Evolutionary conservation across 2,329 filamentous ascomycete genomes (phyloP), one percentile per base, ranked within the genome.

Genomic region (Acrocalymma vagum): DNA sequence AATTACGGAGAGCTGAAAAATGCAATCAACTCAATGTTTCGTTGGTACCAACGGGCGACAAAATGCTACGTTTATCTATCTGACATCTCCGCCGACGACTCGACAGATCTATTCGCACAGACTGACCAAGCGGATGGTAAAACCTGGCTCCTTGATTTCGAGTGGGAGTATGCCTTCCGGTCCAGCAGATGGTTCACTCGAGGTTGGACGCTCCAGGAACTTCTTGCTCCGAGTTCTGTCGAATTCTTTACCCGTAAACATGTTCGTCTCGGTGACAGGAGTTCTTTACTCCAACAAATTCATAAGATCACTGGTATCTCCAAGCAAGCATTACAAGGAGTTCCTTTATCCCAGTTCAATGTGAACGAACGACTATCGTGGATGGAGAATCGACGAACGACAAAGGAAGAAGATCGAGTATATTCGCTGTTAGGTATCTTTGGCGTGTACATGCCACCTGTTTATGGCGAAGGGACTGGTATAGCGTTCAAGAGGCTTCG

Each of bases 191-290:
- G 22, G 7, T 29, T 28, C n/a, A n/a, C 34, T 5, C 34, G 45
- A n/a, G 45, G 45, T 17, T 48, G 42, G 45, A 48, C 45, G 14
- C 31, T 48, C n/a, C n/a, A n/a, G n/a, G n/a, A n/a, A 29, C 46
- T 58, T 26, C 29, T 58, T 20, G 53, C 50, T 20, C 48, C 46
- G 10, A 26, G 18, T 4, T 1, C 18, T 5, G 51, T 59, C 4
- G 24, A 53, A 20, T 59, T 59, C 36, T 59, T 51, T 35, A 48
- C 41, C 2, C n/a, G 3, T n/a, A 38, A 51, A 13, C 34, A 43
- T 14, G 6, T 21, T 1, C 27, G 29, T 24, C 37, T 58, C 29
- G 45, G 53, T 26, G 16, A 41, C 16, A 50, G 34, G 13, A 15
- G 5, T n/a, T 34, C 25, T 1, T 26, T 51, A 6, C 16, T 27